Percentiles rank a stretch among this genome's conserved stretches.
Evolutionary conservation across 176 grass and related monocot genomes (phyloP).

Genomic region (Hordeum marinum): DNA sequence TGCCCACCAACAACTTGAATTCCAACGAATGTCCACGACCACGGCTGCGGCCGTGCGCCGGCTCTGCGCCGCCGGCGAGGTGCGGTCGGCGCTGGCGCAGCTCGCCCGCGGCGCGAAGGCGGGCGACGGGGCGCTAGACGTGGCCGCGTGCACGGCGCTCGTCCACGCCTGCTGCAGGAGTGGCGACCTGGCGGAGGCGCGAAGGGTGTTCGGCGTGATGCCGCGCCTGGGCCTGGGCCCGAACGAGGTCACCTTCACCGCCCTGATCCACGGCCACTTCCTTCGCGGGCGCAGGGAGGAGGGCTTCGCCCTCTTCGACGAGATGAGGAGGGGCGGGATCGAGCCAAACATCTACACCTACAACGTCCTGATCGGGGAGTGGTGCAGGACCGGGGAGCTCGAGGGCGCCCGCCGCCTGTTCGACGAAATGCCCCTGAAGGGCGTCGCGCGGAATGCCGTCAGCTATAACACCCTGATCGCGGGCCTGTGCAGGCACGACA

Average conservation of each 20-base stretch:
- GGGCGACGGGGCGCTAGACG: slow-evolving; percentile 32
- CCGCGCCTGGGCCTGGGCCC: slow-evolving; percentile 31
- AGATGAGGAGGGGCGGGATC: slow-evolving; percentile 44
- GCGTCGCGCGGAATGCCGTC: slow-evolving; percentile 44
- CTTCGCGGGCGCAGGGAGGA: slow-evolving; percentile 5
- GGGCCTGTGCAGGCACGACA: slow-evolving; percentile 41
- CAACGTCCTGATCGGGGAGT: slow-evolving; percentile 51
- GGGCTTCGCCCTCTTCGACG: slow-evolving; percentile 43
- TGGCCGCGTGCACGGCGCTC: slow-evolving; percentile 48
- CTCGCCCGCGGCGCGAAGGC: slow-evolving; percentile 26
- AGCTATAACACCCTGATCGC: slow-evolving; percentile 54
- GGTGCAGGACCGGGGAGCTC: slow-evolving; percentile 40
- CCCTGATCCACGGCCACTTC: slow-evolving; percentile 62
- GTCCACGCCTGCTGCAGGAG: slow-evolving; percentile 47
- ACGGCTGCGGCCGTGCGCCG: slow-evolving; percentile 24
- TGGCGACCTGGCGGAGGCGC: slow-evolving; percentile 34
- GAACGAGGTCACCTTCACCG: slow-evolving; percentile 66
- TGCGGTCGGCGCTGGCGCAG: slow-evolving; percentile 2
- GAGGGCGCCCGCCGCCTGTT: slow-evolving; percentile 38
- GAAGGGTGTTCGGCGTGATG: slow-evolving; percentile 56
- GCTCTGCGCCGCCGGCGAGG: slow-evolving; percentile 27
- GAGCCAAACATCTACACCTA: slow-evolving; percentile 58
- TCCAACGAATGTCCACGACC: neutral
- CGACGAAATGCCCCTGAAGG: slow-evolving; percentile 59
- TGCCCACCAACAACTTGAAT: too few species aligned